Evolutionary conservation across 352 stramenopile genomes (phyloP), one percentile per base, ranked within the genome.

Genomic region (Albugo candida): DNA sequence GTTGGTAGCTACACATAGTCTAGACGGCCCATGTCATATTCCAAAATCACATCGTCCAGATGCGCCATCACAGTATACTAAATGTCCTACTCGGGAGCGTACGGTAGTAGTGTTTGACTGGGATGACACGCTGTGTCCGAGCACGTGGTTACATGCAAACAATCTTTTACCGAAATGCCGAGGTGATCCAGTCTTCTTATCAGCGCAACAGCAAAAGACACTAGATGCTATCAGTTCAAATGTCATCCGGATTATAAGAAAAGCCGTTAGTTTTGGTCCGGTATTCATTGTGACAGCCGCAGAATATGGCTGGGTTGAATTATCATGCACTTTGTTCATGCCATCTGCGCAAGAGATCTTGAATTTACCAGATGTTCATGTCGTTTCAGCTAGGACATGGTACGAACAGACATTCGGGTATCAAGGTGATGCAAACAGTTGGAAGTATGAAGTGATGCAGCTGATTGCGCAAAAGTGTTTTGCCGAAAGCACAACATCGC

Each of bases 31-130:
- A 31, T 31, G 24, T 31, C 24, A 31, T 31, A 31, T 31, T 8
- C 8, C 24, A 31, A 8, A 3, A 31, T 31, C 24, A 31, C 24
- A 31, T 31, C 24, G 3, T 3, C 24, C 24, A 31, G 24, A 31
- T 8, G 24, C 24, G 8, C 3, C 24, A 31, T 3, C 24, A 31
- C 24, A 31, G 3, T 31, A 31, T 8, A 8, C 24, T 8, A 31
- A 31, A 31, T 31, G 24, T 31, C 24, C 24, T 31, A 31, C 24
- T 31, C 64, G 65, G 42, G 75, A 87, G 49, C 72, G 74, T 43
- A 91, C 77, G 12, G 74, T 91, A 20, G 74, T 83, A 2, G 77
- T 91, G 36, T 91, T 91, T 43, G 77, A 91, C 55, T 91, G 77
- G 77, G 77, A 91, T 55, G 77, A 91, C 65, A 91, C 77, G 54